phyloP scores from a whole-genome alignment of 345 rosid species.

The Ceriops decandra region DNA sequence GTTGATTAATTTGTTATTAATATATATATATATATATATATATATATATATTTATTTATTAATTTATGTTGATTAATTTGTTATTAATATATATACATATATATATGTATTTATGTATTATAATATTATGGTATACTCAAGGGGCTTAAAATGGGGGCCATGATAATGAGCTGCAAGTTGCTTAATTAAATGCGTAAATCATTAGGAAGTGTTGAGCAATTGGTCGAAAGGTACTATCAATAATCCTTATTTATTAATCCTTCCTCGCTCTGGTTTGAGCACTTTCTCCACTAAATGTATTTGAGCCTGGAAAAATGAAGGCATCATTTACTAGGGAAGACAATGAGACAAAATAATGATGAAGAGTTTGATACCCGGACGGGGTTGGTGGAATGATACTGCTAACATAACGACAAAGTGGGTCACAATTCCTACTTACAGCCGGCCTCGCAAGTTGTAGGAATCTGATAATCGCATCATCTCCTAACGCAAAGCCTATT shows the following conservation, averaged over 20 bases:
- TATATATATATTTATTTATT: too few relatives aligned
- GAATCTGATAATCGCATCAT: slow-evolving; percentile 33
- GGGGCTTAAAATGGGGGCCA: too few relatives aligned
- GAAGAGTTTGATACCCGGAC: slow-evolving; percentile 33
- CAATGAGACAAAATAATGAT: slow-evolving; percentile 19
- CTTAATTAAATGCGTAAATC: too few relatives aligned
- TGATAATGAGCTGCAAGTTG: too few relatives aligned
- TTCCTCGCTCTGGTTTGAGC: neutral
- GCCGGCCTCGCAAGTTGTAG: slow-evolving; percentile 24
- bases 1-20: neutral
- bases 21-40: too few relatives aligned
- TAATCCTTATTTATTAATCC: too few relatives aligned
- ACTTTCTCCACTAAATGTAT: neutral
- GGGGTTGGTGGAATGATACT: slow-evolving; percentile 31
- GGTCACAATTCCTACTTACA: neutral
- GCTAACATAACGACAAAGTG: slow-evolving; percentile 34
- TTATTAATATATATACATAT: neutral
- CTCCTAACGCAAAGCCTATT: slow-evolving; percentile 4
- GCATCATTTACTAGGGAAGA: slow-evolving; percentile 6
- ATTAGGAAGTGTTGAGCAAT: too few relatives aligned
- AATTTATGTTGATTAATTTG: too few relatives aligned
- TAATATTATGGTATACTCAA: too few relatives aligned
- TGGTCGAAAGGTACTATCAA: too few relatives aligned
- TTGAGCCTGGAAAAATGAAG: neutral
- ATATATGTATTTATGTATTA: too few relatives aligned